Conservation (phyloP, 2,329 filamentous ascomycete species). For the Thielaviopsis ethacetica region DNA sequence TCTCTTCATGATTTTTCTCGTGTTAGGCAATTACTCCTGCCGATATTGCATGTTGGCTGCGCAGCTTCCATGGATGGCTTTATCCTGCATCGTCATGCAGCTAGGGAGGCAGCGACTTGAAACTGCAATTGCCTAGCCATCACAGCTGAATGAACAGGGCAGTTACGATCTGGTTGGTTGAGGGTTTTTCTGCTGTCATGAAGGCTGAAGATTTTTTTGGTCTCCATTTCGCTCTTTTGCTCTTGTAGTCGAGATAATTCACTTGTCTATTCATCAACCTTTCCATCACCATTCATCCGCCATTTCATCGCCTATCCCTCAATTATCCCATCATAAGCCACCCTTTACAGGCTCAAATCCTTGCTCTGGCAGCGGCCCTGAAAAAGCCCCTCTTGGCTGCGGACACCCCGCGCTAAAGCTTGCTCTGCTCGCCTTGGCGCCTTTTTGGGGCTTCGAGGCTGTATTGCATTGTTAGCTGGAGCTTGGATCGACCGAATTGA, state of each 20-base stretch:
- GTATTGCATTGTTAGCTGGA: too few relatives aligned
- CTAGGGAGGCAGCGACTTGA: neutral
- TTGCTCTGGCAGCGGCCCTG: neutral
- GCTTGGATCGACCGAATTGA: too few relatives aligned
- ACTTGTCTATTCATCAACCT: too few relatives aligned
- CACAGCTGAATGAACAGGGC: neutral
- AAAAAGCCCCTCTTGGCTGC: neutral
- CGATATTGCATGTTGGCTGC: neutral
- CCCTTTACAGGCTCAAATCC: neutral
- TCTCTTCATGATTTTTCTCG: neutral
- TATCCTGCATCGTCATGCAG: neutral
- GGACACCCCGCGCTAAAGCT: neutral
- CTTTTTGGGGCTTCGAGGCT: neutral
- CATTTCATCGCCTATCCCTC: too few relatives aligned
- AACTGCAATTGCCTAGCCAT: neutral
- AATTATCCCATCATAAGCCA: too few relatives aligned
- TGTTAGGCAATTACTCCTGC: neutral
- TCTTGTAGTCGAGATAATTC: too few relatives aligned
- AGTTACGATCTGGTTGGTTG: neutral
- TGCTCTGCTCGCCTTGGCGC: neutral
- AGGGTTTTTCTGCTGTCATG: too few relatives aligned
- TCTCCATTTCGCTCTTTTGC: too few relatives aligned
- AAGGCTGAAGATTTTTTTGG: too few relatives aligned
- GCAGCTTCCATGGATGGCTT: neutral
- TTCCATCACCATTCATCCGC: too few relatives aligned